Conservation (phyloP, 2,329 filamentous ascomycete genomes). For the Pseudogymnoascus sp. region DNA sequence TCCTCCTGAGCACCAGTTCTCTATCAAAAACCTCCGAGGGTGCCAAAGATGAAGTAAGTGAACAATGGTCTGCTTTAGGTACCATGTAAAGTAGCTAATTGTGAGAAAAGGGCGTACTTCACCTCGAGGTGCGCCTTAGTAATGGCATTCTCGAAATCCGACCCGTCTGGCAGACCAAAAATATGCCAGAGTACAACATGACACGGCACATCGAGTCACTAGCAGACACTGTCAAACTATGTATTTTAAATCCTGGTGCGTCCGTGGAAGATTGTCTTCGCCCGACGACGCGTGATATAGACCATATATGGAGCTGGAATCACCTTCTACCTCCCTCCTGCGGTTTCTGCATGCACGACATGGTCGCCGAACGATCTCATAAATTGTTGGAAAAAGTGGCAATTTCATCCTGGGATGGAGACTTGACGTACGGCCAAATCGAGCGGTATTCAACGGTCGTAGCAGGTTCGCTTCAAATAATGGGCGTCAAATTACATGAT, state of each 20-base stretch:
- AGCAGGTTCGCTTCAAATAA: slow-evolving; percentile 15
- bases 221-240: slow-evolving; percentile 32
- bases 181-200: slow-evolving; percentile 36
- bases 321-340: slow-evolving; percentile 35
- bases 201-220: slow-evolving; percentile 36
- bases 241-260: slow-evolving; percentile 24
- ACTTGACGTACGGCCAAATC: slow-evolving; percentile 21
- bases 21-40: slow-evolving; percentile 11
- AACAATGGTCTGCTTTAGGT: background rate
- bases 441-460: slow-evolving; percentile 20
- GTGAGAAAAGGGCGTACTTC: slow-evolving; percentile 24
- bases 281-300: slow-evolving; percentile 33
- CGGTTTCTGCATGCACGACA: slow-evolving; percentile 39
- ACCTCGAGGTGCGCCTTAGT: slow-evolving; percentile 28
- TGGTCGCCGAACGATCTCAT: slow-evolving; percentile 33
- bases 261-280: slow-evolving; percentile 29
- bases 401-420: slow-evolving; percentile 27
- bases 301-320: slow-evolving; percentile 42
- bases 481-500: slow-evolving; percentile 17
- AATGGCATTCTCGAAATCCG: slow-evolving; percentile 28
- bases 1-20: slow-evolving; percentile 17
- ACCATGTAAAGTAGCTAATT: slow-evolving; percentile 14
- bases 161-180: slow-evolving; percentile 35
- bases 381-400: slow-evolving; percentile 30
- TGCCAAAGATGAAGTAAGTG: slow-evolving; percentile 23